Evolutionary conservation across 2,329 filamentous ascomycete species (phyloP), one percentile per base, ranked within the genome.

Genomic region (Botrytis aclada): DNA sequence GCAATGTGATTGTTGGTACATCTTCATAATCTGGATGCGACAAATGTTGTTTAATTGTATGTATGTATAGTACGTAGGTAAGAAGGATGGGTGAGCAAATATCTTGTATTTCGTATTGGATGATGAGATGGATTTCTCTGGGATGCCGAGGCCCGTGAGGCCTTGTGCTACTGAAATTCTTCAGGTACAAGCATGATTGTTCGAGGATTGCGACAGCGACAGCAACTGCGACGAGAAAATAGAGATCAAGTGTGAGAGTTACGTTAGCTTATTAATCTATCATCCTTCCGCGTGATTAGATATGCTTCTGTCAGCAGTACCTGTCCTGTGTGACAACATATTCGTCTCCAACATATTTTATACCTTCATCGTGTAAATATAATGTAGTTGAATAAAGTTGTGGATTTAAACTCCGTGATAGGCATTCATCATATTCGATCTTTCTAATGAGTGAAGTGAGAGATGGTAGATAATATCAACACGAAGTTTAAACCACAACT

Each of bases 341-440:
- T n/a, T n/a, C n/a, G n/a, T n/a, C 10, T 16, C 14, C 5, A 14
- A n/a, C 10, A 2, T 6, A 51, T n/a, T 12, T 54, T 12, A 54
- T n/a, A 4, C 25, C 1, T 7, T 54, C 47, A 7, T 54, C 2
- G 4, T 16, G 1, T n/a, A 3, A n/a, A n/a, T n/a, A 6, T 16
- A 7, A n/a, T 54, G 25, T n/a, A 14, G 5, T 51, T n/a, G 25
- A 25, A 47, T 25, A 10, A 14, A 51, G 25, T n/a, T n/a, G 5
- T 6, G 2, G 0, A 14, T 16, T 16, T 25, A 14, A n/a, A 54
- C 14, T 54, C 5, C 16, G 2, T n/a, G 25, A n/a, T 54, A 3
- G 6, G 47, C 25, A 5, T 3, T 47, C 25, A 1, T 47, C 25
- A 1, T 47, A 10, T 47, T 25, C 0, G 10, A 25, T 47, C 45